Percentiles rank a stretch among this genome's conserved stretches.
Conservation (phyloP, 768 basidiomycete genomes). For the Collybiopsis luxurians region DNA sequence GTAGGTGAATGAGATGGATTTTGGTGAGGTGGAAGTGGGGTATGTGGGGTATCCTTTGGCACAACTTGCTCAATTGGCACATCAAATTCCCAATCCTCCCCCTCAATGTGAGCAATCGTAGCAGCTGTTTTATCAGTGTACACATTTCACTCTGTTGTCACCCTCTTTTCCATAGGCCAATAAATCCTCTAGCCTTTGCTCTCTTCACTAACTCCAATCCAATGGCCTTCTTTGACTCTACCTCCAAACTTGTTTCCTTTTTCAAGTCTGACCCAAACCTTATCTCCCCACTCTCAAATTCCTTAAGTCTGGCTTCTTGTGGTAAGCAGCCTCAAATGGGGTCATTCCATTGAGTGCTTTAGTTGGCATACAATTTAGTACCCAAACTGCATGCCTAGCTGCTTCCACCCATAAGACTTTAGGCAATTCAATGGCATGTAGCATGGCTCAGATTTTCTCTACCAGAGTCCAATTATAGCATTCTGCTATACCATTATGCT, state of each 20-base stretch:
- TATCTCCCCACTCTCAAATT: conserved; percentile 23
- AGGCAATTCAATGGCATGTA: conserved; percentile 27
- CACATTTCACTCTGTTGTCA: conserved; percentile 16
- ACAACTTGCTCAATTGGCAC: too few relatives aligned
- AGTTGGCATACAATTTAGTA: conserved; percentile 30
- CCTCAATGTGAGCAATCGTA: conserved; percentile 9
- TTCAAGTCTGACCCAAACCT: conserved; percentile 15
- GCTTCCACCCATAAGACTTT: conserved; percentile 36
- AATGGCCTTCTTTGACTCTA: conserved; percentile 11
- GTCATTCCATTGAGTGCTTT: conserved; percentile 20
- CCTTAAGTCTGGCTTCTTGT: conserved; percentile 22
- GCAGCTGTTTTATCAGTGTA: not conserved
- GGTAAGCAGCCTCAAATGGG: conserved; percentile 16
- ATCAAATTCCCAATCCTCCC: conserved; percentile 7
- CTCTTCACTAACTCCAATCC: conserved; percentile 14
- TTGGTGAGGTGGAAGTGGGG: not conserved
- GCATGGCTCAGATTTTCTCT: conserved; percentile 28
- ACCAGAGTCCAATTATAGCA: conserved; percentile 29
- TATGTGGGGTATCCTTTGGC: too few relatives aligned
- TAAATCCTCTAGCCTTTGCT: conserved; percentile 17
- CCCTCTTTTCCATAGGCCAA: conserved; percentile 17
- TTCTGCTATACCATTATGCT: conserved; percentile 39
- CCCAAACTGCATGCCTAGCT: conserved; percentile 25
- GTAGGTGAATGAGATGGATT: not conserved
- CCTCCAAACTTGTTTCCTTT: conserved; percentile 11